Base-by-base conservation (phyloP, 2,329 filamentous ascomycete genomes). In the Rosellinia necatrix region DNA sequence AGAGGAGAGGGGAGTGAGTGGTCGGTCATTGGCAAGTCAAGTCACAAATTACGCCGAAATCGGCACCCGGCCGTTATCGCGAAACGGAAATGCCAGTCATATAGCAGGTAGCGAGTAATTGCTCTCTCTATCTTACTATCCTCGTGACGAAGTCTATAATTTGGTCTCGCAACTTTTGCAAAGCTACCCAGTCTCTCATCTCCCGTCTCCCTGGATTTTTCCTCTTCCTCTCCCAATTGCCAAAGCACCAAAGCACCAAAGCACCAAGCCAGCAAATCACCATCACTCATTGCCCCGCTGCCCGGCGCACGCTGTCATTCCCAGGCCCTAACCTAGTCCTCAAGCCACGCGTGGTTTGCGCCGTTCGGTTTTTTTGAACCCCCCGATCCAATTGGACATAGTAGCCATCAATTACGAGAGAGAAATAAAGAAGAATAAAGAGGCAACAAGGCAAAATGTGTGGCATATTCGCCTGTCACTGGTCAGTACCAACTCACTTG, bases 391-490 rank as follows among this genome's bases (percentile, higher is more conserved):
- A 41, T 22, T 4, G n/a, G 21, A 17, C 22, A 24, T 19, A 22
- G 4, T 21, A 22, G 21, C 10, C 37, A n/a, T 24, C 37, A 40
- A 40, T 40, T 40, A 19, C 15, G 13, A 15, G 22, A 8, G 12
- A 43, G 25, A 12, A 29, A 3, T 4, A n/a, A 6, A 22, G 27
- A 19, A 37, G 9, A 15, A 38, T 22, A 53, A 22, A 24, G 22
- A 29, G 19, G 32, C 9, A 15, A 38, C 22, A 53, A 22, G 21
- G 32, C 81, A 89, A 74, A 69, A 96, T 96, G 92, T 96, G 92
- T 88, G 92, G 92, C 76, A 96, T 97, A 72, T 97, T 97, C 76
- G 92, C 91, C 70, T 97, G 92, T 78, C 91, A 97, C 78, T 81
- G 84, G 92, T 96, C 78, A 74, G 86, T 82, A 57, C 12, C 24